phyloP scores from a whole-genome alignment of 2,329 filamentous ascomycete genomes.

The Curvularia eragrostidis region DNA sequence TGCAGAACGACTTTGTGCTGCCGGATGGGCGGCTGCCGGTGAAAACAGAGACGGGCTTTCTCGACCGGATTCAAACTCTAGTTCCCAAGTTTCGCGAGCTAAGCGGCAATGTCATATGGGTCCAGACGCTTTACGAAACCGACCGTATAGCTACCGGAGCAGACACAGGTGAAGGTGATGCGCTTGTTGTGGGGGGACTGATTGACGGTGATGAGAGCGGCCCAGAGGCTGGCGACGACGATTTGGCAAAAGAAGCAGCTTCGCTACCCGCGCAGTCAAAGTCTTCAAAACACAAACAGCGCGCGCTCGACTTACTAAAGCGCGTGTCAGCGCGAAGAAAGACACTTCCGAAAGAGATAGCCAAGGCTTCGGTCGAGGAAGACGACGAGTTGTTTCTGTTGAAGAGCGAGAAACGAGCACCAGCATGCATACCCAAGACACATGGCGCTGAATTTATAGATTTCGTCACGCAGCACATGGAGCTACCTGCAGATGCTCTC shows the following conservation, averaged over 20 bases:
- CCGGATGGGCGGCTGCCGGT: conserved; percentile 72
- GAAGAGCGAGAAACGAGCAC: conserved; percentile 45
- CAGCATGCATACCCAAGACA: conserved; percentile 53
- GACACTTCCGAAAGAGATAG: conserved; percentile 35
- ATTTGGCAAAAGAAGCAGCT: conserved; percentile 28
- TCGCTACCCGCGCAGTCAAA: conserved; percentile 40
- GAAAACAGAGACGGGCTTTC: conserved; percentile 66
- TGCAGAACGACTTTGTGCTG: conserved; percentile 88
- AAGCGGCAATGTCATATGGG: conserved; percentile 79
- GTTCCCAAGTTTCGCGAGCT: conserved; percentile 73
- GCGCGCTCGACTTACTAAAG: conserved; percentile 48
- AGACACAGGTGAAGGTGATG: conserved; percentile 56
- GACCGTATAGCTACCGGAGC: conserved; percentile 63
- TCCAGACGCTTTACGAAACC: conserved; percentile 75
- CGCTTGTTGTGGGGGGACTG: conserved; percentile 52
- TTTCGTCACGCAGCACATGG: conserved; percentile 58
- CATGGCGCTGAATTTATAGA: conserved; percentile 60
- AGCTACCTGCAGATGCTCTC: conserved; percentile 59
- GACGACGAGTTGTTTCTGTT: conserved; percentile 57
- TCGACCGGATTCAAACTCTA: conserved; percentile 70
- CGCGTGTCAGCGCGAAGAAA: conserved; percentile 44
- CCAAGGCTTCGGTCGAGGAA: conserved; percentile 45
- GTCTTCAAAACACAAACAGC: conserved; percentile 45
- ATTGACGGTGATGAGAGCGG: conserved; percentile 44
- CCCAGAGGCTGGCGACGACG: conserved; percentile 46